Evolutionary conservation across 2,329 filamentous ascomycete genomes (phyloP).

Genomic region (Epicoccum sorghinum): DNA sequence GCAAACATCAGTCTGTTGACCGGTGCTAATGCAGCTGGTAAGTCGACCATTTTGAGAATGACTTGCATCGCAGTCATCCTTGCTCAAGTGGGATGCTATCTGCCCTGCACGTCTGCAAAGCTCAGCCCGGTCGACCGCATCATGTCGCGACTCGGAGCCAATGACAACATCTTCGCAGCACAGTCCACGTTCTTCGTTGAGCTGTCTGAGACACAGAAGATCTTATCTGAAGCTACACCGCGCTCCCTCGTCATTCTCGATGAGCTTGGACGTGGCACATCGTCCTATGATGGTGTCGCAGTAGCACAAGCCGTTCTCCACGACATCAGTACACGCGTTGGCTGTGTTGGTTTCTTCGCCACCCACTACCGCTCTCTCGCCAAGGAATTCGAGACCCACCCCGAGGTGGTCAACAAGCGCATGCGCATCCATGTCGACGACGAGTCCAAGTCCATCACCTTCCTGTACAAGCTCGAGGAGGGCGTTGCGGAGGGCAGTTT

Average conservation of each 20-base stretch:
- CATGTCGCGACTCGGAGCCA: slow-evolving; percentile 96
- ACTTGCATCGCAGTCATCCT: slow-evolving; percentile 96
- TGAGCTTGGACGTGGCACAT: slow-evolving; percentile 92
- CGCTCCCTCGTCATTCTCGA: slow-evolving; percentile 96
- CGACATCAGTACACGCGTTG: slow-evolving; percentile 90
- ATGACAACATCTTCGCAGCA: slow-evolving; percentile 98
- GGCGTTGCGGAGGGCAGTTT: slow-evolving; percentile 96
- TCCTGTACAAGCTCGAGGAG: slow-evolving; percentile 90
- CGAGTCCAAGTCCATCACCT: slow-evolving; percentile 83
- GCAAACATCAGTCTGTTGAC: slow-evolving; percentile 91
- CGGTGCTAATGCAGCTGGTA: slow-evolving; percentile 95
- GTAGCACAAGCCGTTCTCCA: slow-evolving; percentile 98
- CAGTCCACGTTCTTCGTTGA: slow-evolving; percentile 99
- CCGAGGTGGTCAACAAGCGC: slow-evolving; percentile 81
- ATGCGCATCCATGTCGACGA: slow-evolving; percentile 98
- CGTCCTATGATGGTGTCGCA: slow-evolving; percentile 93
- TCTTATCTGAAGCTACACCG: slow-evolving; percentile 89
- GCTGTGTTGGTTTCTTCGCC: slow-evolving; percentile 94
- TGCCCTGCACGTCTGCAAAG: slow-evolving; percentile 80
- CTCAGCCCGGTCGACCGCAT: slow-evolving; percentile 94
- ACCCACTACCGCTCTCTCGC: slow-evolving; percentile 97
- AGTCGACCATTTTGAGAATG: slow-evolving; percentile 96
- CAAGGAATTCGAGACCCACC: slow-evolving; percentile 86
- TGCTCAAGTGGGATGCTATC: slow-evolving; percentile 93
- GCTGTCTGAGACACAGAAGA: slow-evolving; percentile 96